These are phyloP conservation scores for Ogataea neopini DNA, from an alignment of 805 yeast species.

Conservation along the genomic window DNA sequence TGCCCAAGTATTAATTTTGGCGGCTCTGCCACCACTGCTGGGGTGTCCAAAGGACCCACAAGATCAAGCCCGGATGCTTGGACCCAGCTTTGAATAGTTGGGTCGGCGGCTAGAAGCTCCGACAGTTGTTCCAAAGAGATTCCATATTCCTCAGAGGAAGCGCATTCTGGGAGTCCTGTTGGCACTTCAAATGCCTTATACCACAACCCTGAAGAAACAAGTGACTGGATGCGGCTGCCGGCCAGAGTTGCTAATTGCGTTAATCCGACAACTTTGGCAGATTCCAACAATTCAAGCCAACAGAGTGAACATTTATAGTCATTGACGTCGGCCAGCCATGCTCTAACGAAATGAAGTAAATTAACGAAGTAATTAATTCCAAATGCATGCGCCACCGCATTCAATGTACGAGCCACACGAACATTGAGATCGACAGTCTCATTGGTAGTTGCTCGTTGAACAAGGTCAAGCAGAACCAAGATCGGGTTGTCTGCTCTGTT, in stretches of 20 bases:
- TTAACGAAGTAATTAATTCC: constrained; percentile 29
- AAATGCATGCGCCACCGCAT: constrained; percentile 27
- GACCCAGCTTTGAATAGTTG: constrained; percentile 18
- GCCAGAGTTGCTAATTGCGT: constrained; percentile 14
- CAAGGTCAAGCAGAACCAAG: constrained; percentile 38
- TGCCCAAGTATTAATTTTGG: constrained; percentile 21
- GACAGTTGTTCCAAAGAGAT: constrained; percentile 9
- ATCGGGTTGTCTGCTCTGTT: constrained; percentile 42
- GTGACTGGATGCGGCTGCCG: constrained; percentile 9
- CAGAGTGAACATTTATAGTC: constrained; percentile 24
- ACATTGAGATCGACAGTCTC: constrained; percentile 26
- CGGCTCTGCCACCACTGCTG: constrained; percentile 17
- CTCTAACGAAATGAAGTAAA: constrained; percentile 20
- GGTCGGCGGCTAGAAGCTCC: constrained; percentile 8
- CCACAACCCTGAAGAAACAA: constrained; percentile 20
- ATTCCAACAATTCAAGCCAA: constrained; percentile 18
- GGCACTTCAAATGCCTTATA: constrained; percentile 17
- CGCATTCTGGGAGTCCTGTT: neutral
- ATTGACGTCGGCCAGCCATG: constrained; percentile 23
- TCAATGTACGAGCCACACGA: constrained; percentile 29
- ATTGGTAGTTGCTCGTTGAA: constrained; percentile 34
- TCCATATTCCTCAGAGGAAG: constrained; percentile 1
- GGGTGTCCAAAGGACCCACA: constrained; percentile 7
- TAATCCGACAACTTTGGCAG: constrained; percentile 9
- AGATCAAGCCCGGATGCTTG: constrained; percentile 15